Evolutionary conservation across 495 filamentous ascomycete species (phyloP).

Genomic region (Letharia lupina): DNA sequence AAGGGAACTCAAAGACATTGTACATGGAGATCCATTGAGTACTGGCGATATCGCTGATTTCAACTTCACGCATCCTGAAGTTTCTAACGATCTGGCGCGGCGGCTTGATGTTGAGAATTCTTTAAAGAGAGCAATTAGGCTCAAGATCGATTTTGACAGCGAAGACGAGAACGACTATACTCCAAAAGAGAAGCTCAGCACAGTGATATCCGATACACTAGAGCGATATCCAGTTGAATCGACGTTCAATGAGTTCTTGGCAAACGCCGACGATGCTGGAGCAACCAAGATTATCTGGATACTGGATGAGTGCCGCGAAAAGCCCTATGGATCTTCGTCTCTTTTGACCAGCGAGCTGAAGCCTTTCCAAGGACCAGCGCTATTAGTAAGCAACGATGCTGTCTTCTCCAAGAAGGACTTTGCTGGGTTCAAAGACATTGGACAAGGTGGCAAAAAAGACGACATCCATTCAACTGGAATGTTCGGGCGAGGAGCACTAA

Average conservation of each 20-base stretch:
- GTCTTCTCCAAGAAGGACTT: constrained; percentile 34
- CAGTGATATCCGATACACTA: constrained; percentile 34
- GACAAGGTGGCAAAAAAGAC: constrained; percentile 33
- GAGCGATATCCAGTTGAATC: constrained; percentile 31
- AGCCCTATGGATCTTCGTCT: constrained; percentile 7
- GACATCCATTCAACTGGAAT: constrained; percentile 33
- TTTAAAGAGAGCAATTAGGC: constrained; percentile 26
- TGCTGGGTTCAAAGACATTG: constrained; percentile 33
- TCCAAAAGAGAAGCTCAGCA: constrained; percentile 31
- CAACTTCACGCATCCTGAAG: constrained; percentile 27
- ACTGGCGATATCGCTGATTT: constrained; percentile 18
- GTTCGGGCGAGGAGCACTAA: constrained; percentile 38
- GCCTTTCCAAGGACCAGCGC: constrained; percentile 32
- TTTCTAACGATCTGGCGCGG: constrained; percentile 24
- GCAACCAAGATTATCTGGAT: constrained; percentile 33
- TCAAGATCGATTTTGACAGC: constrained; percentile 28
- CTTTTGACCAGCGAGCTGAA: constrained; percentile 28
- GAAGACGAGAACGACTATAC: constrained; percentile 34
- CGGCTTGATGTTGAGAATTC: constrained; percentile 26
- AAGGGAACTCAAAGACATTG: constrained; percentile 16
- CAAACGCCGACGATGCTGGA: constrained; percentile 38
- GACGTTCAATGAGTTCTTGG: constrained; percentile 39
- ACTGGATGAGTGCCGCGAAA: constrained; percentile 26
- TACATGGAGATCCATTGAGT: constrained; percentile 18
- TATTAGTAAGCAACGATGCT: constrained; percentile 35